A percentile compares a stretch with the other conserved stretches of the same genome.
These are phyloP conservation scores for Solanum rostratum DNA, from an alignment of 257 asterid genomes.

Conservation along the genomic window DNA sequence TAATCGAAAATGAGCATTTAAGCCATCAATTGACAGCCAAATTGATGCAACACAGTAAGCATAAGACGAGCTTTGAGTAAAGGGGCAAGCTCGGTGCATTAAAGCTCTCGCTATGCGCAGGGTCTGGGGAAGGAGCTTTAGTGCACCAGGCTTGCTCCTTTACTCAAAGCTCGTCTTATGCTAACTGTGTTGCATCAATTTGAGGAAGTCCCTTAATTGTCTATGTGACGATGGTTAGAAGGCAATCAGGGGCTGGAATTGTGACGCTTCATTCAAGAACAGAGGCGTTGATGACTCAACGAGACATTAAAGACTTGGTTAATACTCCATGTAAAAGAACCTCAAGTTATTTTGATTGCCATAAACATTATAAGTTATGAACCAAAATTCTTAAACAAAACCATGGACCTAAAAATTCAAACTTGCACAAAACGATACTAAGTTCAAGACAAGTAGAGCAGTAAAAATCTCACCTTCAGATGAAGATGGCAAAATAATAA, in stretches of 20 bases:
- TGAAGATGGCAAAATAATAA: constrained; percentile 55
- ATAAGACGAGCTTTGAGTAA: not conserved
- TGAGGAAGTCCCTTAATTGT: not conserved
- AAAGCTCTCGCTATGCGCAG: too few relatives aligned
- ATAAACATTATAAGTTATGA: not conserved
- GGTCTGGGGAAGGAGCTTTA: too few relatives aligned
- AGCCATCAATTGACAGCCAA: not conserved
- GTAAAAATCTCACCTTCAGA: constrained; percentile 31
- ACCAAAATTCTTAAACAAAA: not conserved
- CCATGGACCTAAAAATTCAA: not conserved
- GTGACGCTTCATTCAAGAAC: not conserved
- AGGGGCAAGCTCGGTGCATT: too few relatives aligned
- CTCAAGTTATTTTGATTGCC: not conserved
- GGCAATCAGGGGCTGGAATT: not conserved
- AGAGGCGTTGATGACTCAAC: not conserved
- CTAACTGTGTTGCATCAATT: not conserved
- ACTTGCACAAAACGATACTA: not conserved
- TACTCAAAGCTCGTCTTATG: not conserved
- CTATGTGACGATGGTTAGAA: not conserved
- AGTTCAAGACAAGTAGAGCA: not conserved
- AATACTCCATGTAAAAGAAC: not conserved
- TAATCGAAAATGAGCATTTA: not conserved
- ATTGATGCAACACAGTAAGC: not conserved
- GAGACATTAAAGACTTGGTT: not conserved
- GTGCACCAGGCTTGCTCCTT: too few relatives aligned